Base-by-base conservation (phyloP, 2,329 filamentous ascomycete species). In the Pestalotiopsis sp. region DNA sequence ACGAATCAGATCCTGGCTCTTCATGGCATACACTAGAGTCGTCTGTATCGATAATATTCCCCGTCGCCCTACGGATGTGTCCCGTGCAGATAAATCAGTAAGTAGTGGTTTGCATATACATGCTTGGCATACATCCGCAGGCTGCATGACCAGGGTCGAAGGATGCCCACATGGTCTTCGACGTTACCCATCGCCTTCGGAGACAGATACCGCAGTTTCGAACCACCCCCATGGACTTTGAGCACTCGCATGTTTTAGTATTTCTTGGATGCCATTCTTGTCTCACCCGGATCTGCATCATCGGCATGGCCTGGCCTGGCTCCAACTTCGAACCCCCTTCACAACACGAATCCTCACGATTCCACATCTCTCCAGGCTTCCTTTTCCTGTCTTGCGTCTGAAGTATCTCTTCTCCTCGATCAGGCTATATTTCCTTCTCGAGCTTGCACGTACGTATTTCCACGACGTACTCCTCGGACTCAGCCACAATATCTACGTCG, bases 101-200 rank as follows among this genome's bases (percentile, higher is more conserved):
- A 36, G 59, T 20, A 64, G 36, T 17, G 49, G 61, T 64, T 64
- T 39, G 61, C 61, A 64, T 23, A 52, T n/a, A n/a, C 14, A 45
- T 39, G 17, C 61, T 64, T 64, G 61, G 61, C 39, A 31, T 31
- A 45, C 61, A 52, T 49, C 61, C 61, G 61, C 61, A 52, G 59
- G 11, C 20, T 64, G 61, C 61, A 64, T 64, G 41, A 25, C 38
- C 61, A 31, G 61, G 61, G 39, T 52, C 14, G n/a, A 49, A n/a
- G 59, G n/a, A 49, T 25, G 61, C 61, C 31, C 61, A 64, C 61
- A 64, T 64, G 61, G 61, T 64, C 61, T 62, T 36, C 27, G 13
- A 38, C 59, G 13, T 62, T 52, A 52, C 45, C 31, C 27, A 38
- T 38, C 13, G 31, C 27, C 14, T 36, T 36, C 27, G 57, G 31